A percentile compares a stretch with the other conserved stretches of the same genome.
Evolutionary conservation across 495 filamentous ascomycete genomes (phyloP).

Genomic region (Daldinia decipiens): DNA sequence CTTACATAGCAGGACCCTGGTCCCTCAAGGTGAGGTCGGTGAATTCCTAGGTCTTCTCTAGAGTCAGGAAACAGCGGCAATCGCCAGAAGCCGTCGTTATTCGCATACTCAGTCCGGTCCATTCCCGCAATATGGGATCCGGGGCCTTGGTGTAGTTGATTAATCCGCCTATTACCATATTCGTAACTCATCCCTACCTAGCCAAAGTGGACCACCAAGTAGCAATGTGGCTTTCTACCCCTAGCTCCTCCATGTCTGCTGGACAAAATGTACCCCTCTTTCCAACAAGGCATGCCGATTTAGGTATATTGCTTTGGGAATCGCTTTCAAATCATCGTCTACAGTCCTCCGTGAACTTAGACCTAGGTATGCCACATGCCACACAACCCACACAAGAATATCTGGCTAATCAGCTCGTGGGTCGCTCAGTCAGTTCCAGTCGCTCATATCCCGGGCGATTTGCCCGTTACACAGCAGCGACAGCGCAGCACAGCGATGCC

Average conservation of each 20-base stretch:
- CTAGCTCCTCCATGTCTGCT: slow-evolving; percentile 30
- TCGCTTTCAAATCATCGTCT: slow-evolving; percentile 34
- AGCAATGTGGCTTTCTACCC: slow-evolving; percentile 39
- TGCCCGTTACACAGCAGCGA: slow-evolving; percentile 37
- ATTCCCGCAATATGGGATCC: slow-evolving; percentile 28
- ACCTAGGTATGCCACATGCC: slow-evolving; percentile 45
- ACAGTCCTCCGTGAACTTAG: slow-evolving; percentile 25
- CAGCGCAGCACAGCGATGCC: slow-evolving; percentile 38
- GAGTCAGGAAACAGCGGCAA: slow-evolving; percentile 24
- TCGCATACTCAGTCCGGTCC: slow-evolving; percentile 26
- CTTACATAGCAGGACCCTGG: slow-evolving; percentile 20
- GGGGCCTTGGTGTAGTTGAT: slow-evolving; percentile 34
- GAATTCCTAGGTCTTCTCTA: slow-evolving; percentile 30
- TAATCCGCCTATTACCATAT: slow-evolving; percentile 33
- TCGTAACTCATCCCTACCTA: slow-evolving; percentile 32
- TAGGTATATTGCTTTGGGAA: slow-evolving; percentile 37
- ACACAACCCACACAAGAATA: slow-evolving; percentile 37
- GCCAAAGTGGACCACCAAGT: slow-evolving; percentile 38
- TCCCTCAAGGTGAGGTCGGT: slow-evolving; percentile 42
- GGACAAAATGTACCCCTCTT: slow-evolving; percentile 40
- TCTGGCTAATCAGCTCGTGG: slow-evolving; percentile 43
- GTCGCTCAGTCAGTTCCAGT: slow-evolving; percentile 32
- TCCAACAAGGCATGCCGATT: slow-evolving; percentile 35
- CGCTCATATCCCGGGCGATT: slow-evolving; percentile 31
- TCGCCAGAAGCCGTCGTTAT: slow-evolving; percentile 29